Evolutionary conservation across 257 asterid species (phyloP), one percentile per base, ranked within the genome.

Genomic region (Salvia rosmarinus): DNA sequence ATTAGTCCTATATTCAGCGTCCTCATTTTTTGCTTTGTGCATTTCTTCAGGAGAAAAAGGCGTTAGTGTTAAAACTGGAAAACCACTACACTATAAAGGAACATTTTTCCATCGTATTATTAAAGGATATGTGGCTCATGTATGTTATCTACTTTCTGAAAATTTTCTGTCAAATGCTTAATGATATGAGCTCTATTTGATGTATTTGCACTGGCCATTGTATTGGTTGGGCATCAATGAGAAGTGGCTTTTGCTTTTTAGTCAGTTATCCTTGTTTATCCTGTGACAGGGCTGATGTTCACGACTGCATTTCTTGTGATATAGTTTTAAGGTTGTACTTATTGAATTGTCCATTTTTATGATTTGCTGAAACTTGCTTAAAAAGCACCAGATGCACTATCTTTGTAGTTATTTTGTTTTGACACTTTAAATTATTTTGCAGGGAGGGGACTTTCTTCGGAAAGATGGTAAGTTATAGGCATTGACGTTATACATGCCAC

Each of bases 31-130:
- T 49, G n/a, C 10, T 20, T 57, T 46, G 12, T 17, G 71, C 23
- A 21, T 75, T n/a, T n/a, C n/a, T n/a, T n/a, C 90, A 95, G n/a
- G 99, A 66, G 99, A 95, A 80, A 91, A 88, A 82, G 99, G 99
- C 73, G 78, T 75, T 56, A 88, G 97, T 77, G 40, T 65, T 30
- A 91, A 83, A n/a, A 83, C 88, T 51, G 95, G 92, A 84, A 92
- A 77, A 77, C 97, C 98, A 5, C 79, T 91, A 60, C 98, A 95
- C 66, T 95, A 91, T 73, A 95, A 88, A 82, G 99, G 99, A 75
- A 91, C 99, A 39, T 95, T 95, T n/a, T 82, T 95, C 80, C 98
- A 95, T 64, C 88, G 85, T 34, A 87, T 95, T 76, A 63, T 81
- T 74, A 90, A 83, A 76, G 98, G 98, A 75, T 81, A 87, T 58